Percentiles rank a stretch among this genome's conserved stretches.
Conservation (phyloP, 345 rosid species). For the Raphanus raphanistrum region DNA sequence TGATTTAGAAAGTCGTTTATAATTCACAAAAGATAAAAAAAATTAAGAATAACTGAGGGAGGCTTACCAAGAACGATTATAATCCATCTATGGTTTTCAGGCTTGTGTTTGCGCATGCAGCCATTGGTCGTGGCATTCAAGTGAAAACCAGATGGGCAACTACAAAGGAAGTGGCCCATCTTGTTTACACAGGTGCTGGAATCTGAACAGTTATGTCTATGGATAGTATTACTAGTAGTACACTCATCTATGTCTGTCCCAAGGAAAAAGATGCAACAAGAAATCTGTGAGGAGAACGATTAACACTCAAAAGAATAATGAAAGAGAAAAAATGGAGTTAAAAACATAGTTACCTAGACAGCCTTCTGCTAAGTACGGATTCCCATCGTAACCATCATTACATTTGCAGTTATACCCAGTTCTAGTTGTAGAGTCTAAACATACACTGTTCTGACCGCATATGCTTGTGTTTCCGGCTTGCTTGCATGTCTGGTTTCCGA, state of each 20-base stretch:
- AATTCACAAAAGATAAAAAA: no score
- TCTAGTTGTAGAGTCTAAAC: background rate
- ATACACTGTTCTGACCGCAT: constrained; percentile 7
- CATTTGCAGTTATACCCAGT: constrained; percentile 41
- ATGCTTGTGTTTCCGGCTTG: background rate
- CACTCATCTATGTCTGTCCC: background rate
- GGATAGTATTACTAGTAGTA: background rate
- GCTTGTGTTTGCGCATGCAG: background rate
- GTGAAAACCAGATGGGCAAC: constrained; percentile 5
- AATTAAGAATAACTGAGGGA: background rate
- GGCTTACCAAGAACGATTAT: background rate
- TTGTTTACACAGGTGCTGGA: background rate
- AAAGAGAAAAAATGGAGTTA: no score
- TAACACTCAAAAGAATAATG: constrained; percentile 5
- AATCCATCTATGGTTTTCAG: constrained; percentile 9
- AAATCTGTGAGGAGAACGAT: background rate
- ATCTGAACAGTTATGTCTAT: constrained; percentile 1
- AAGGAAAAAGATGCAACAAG: background rate
- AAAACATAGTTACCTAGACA: constrained; percentile 26
- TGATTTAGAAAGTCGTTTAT: background rate
- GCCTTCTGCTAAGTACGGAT: constrained; percentile 33
- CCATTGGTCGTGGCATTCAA: background rate
- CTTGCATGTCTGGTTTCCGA: background rate
- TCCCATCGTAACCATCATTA: constrained; percentile 33
- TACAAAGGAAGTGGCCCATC: constrained; percentile 36